Base-by-base conservation (phyloP, 495 filamentous ascomycete genomes). In the Usnea hakonensis region DNA sequence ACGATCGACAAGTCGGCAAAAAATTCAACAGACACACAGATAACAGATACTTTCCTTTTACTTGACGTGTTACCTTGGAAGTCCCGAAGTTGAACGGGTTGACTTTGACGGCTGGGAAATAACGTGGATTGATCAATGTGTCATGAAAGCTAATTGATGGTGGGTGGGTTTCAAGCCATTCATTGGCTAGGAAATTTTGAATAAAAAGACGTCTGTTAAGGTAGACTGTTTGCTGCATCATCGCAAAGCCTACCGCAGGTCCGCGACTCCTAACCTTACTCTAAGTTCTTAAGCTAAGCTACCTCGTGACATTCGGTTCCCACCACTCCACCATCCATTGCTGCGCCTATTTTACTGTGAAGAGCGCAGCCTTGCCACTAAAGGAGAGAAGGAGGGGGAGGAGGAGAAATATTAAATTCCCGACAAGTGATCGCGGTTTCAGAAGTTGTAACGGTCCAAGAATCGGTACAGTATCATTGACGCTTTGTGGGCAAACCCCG, bases 171-270 rank as follows among this genome's bases (percentile, higher is more conserved):
- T 52, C 48, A 52, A 52, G 28, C 48, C 48, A 52, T 52, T 16
- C 28, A 52, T 52, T 52, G 48, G 48, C 48, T 52, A 52, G 48
- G 48, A 10, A 52, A 52, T 52, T 52, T n/a, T n/a, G n/a, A n/a
- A n/a, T n/a, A n/a, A n/a, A n/a, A n/a, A n/a, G n/a, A n/a, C n/a
- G n/a, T n/a, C n/a, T n/a, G n/a, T n/a, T 30, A 50, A 52, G 10
- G 16, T 36, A 19, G 5, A 16, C 16, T 52, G 26, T 16, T 30
- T 50, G 11, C 41, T 43, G 16, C 10, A 30, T 30, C 10, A 28
- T 13, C 16, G 23, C 17, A 30, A n/a, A 36, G 46, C 44, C 44
- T 26, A 28, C 44, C 21, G 44, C 44, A 48, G 28, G 0, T 48
- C 44, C 21, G 44, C 44, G 28, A 48, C 3, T 48, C 44, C 41